phyloP scores from a whole-genome alignment of 139 green algal genomes.

The Gonium pectorale region DNA sequence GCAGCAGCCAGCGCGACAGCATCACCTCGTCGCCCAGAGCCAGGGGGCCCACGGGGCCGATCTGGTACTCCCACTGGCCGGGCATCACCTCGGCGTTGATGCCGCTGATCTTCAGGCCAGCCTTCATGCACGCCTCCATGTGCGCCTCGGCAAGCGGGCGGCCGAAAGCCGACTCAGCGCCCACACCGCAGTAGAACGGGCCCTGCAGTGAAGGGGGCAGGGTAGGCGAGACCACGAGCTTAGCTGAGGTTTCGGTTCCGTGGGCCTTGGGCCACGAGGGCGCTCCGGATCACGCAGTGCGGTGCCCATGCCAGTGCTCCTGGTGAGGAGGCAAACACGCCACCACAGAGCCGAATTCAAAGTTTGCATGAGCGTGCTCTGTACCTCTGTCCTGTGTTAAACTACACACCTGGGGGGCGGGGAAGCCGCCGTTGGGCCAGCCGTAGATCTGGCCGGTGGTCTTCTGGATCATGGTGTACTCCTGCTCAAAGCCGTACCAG shows the following conservation, averaged over 20 bases:
- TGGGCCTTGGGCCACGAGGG: too few species aligned
- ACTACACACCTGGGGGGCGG: conserved; percentile 70
- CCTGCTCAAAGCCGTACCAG: conserved; percentile 93
- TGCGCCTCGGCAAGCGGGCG: conserved; percentile 87
- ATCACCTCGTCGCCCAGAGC: conserved; percentile 87
- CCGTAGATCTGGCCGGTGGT: conserved; percentile 69
- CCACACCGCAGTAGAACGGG: conserved; percentile 92
- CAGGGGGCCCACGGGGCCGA: conserved; percentile 85
- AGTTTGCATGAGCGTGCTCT: too few species aligned
- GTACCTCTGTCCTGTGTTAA: too few species aligned
- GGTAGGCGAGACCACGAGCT: too few species aligned
- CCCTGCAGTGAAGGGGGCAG: conserved; percentile 66
- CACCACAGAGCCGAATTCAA: too few species aligned
- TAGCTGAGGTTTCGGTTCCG: too few species aligned
- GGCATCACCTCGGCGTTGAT: conserved; percentile 95
- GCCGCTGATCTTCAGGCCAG: conserved; percentile 83
- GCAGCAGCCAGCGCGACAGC: conserved; percentile 85
- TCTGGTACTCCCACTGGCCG: conserved; percentile 96
- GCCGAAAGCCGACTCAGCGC: conserved; percentile 84
- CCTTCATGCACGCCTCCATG: conserved; percentile 90
- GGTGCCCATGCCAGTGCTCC: too few species aligned
- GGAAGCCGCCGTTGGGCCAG: conserved; percentile 90
- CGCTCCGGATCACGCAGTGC: too few species aligned
- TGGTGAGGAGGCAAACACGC: too few species aligned
- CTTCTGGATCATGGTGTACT: conserved; percentile 91